Percentiles rank a stretch among this genome's conserved stretches.
These are phyloP conservation scores for Globisporangium irregulare DNA, from an alignment of 352 stramenopile genomes.

Conservation along the genomic window DNA sequence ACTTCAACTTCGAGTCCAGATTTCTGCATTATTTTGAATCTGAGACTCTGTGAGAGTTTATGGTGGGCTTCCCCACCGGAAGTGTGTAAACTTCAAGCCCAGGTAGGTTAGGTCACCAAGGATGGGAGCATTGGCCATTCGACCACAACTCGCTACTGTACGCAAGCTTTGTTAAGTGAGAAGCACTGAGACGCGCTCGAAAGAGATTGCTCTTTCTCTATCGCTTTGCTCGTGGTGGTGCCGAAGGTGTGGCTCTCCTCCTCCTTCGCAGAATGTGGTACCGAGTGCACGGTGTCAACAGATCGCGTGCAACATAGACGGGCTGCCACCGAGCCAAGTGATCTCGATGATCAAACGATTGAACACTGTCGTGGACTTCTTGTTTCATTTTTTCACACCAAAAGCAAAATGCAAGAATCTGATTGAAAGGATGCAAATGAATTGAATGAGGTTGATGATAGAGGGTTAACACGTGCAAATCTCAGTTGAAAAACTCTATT, in stretches of 20 bases:
- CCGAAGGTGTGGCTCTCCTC: neutral
- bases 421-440: neutral
- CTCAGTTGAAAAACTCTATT: neutral
- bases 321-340: neutral
- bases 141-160: neutral
- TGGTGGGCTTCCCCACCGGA: neutral
- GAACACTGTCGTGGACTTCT: neutral
- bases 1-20: neutral
- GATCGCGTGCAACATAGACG: neutral
- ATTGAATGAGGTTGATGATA: neutral
- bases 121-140: neutral
- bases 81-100: neutral
- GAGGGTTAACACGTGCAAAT: neutral
- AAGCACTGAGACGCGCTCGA: neutral
- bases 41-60: no score
- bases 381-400: neutral
- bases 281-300: neutral
- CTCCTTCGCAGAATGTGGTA: neutral
- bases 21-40: neutral
- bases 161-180: neutral
- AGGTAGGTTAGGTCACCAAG: neutral
- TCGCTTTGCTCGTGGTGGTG: neutral
- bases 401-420: neutral
- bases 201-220: conserved; percentile 4
- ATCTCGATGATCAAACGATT: neutral